A percentile compares a stretch with the other conserved stretches of the same genome.
These are phyloP conservation scores for Flaveria trinervia DNA, from an alignment of 129 eudicot species.

Conservation along the genomic window DNA sequence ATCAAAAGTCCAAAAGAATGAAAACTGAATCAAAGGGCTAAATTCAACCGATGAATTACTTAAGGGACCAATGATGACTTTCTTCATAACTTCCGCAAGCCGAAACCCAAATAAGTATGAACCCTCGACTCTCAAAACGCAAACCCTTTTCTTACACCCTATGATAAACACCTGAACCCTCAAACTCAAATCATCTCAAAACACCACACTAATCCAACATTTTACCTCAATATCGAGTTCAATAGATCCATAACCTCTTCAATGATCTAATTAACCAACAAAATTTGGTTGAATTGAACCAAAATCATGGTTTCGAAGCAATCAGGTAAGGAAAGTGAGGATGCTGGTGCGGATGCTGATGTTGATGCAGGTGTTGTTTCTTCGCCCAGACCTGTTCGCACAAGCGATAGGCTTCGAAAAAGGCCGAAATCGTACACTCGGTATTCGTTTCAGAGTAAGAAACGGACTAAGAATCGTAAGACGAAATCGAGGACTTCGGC, in stretches of 20 bases:
- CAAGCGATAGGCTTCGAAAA: slow-evolving; percentile 63
- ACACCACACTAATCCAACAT: not conserved
- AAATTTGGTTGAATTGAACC: slow-evolving; percentile 11
- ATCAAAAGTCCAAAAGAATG: not conserved
- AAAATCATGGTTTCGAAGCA: slow-evolving; percentile 30
- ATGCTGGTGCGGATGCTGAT: slow-evolving; percentile 34
- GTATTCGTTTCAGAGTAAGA: slow-evolving; percentile 27
- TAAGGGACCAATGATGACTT: slow-evolving; percentile 21
- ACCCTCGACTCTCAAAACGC: slow-evolving; percentile 27
- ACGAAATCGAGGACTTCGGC: slow-evolving; percentile 60
- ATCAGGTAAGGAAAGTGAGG: slow-evolving; percentile 32
- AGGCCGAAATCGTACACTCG: slow-evolving; percentile 51
- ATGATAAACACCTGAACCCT: slow-evolving; percentile 16
- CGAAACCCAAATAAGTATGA: slow-evolving; percentile 31
- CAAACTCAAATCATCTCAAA: slow-evolving; percentile 17
- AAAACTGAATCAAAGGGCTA: not conserved
- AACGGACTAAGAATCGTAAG: slow-evolving; percentile 53
- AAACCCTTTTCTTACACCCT: slow-evolving; percentile 12
- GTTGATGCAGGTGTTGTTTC: slow-evolving; percentile 37
- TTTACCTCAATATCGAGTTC: not conserved
- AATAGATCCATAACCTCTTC: slow-evolving; percentile 1
- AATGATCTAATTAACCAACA: slow-evolving; percentile 21
- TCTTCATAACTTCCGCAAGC: not conserved
- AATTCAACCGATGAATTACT: not conserved
- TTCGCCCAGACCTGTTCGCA: slow-evolving; percentile 49